phyloP scores from a whole-genome alignment of 2,329 filamentous ascomycete genomes.

The Phialophora chinensis region DNA sequence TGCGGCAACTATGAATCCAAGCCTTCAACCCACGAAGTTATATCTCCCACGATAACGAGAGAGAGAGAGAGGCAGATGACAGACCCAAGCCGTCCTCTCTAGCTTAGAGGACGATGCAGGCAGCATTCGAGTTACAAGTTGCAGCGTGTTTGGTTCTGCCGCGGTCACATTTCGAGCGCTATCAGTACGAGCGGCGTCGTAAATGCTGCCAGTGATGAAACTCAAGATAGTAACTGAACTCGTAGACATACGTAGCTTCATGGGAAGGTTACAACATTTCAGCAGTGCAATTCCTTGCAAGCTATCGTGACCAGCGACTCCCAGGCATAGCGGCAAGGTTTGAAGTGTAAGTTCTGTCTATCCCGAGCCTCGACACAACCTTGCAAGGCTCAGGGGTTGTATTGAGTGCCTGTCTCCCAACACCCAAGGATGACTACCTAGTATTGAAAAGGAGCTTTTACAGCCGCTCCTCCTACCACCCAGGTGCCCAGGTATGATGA shows the following conservation, averaged over 20 bases:
- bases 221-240: neutral
- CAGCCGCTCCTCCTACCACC: neutral
- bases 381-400: neutral
- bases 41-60: constrained; percentile 22
- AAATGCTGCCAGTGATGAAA: neutral
- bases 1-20: neutral
- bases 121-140: neutral
- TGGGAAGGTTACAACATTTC: neutral
- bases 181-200: neutral
- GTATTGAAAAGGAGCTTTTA: neutral
- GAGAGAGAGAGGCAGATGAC: neutral
- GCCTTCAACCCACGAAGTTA: neutral
- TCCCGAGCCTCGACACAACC: neutral
- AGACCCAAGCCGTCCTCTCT: neutral
- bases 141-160: neutral
- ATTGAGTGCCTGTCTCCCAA: neutral
- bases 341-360: neutral
- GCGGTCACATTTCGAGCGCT: neutral
- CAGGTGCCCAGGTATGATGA: neutral
- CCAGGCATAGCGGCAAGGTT: neutral
- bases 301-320: neutral
- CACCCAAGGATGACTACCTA: neutral
- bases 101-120: too few species aligned
- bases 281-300: neutral
- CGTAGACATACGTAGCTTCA: too few species aligned